These are phyloP conservation scores for Erodium texanum DNA, from an alignment of 441 rosid genomes.

Conservation along the genomic window DNA sequence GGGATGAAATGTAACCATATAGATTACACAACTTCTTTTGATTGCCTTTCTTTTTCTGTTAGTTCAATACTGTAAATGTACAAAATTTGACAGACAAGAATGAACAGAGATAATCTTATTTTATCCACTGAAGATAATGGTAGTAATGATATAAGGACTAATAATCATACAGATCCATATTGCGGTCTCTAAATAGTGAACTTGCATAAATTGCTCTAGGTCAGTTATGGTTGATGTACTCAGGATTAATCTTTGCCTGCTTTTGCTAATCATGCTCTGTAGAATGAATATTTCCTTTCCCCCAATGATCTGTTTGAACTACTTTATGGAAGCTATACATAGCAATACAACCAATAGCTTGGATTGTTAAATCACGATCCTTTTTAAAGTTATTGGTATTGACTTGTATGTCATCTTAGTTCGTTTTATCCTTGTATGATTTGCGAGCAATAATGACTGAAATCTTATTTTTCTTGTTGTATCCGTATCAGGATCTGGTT, in stretches of 20 bases:
- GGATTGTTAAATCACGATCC: not conserved
- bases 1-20: not conserved
- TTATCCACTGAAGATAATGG: not conserved
- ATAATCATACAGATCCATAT: not conserved
- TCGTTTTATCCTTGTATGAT: not conserved
- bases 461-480: not conserved
- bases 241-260: not conserved
- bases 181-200: not conserved
- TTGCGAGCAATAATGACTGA: not conserved
- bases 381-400: not conserved
- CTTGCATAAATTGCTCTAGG: not conserved
- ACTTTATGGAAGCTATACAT: not conserved
- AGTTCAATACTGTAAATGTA: not conserved
- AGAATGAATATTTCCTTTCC: not conserved
- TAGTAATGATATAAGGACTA: not conserved
- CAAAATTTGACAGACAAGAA: not conserved
- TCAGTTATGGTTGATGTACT: not conserved
- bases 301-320: not conserved
- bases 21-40: not conserved
- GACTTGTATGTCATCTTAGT: not conserved
- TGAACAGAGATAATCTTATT: not conserved
- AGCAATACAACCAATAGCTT: not conserved
- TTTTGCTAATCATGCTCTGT: not conserved
- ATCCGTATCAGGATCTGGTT: constrained; percentile 70
- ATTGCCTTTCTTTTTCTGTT: not conserved